Evolutionary conservation across 495 filamentous ascomycete genomes (phyloP).

Genomic region (Penicillium cosmopolitanum): DNA sequence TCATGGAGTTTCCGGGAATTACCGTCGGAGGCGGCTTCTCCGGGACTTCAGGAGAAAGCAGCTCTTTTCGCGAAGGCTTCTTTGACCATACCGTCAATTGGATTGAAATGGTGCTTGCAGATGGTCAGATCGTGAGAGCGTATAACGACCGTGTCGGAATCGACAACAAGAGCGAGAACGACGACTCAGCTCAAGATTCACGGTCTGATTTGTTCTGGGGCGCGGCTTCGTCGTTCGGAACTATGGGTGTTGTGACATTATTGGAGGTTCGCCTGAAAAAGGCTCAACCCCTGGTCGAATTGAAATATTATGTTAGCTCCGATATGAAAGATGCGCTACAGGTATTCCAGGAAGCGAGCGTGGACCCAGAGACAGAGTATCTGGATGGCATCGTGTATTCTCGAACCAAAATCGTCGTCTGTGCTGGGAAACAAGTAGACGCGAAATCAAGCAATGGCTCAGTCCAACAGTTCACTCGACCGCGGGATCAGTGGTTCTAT

Average conservation of each 20-base stretch:
- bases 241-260: constrained; percentile 55
- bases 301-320: constrained; percentile 48
- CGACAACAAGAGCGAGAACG: neutral
- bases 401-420: constrained; percentile 45
- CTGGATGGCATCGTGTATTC: constrained; percentile 59
- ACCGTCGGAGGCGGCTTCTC: constrained; percentile 61
- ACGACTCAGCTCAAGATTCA: constrained; percentile 26
- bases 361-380: constrained; percentile 51
- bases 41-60: constrained; percentile 59
- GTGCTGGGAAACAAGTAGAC: constrained; percentile 45
- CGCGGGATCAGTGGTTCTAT: constrained; percentile 63
- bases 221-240: constrained; percentile 56
- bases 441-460: neutral
- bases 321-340: constrained; percentile 45
- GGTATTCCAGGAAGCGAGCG: constrained; percentile 34
- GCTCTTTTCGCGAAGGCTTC: constrained; percentile 58
- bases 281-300: constrained; percentile 53
- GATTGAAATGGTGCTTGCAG: constrained; percentile 58
- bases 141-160: constrained; percentile 14
- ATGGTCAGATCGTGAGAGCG: constrained; percentile 51
- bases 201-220: constrained; percentile 56
- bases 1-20: constrained; percentile 63
- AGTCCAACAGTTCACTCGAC: constrained; percentile 47
- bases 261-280: constrained; percentile 54
- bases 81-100: constrained; percentile 55